Base-by-base conservation (phyloP, 2,329 filamentous ascomycete species). In the Dothistroma septosporum region DNA sequence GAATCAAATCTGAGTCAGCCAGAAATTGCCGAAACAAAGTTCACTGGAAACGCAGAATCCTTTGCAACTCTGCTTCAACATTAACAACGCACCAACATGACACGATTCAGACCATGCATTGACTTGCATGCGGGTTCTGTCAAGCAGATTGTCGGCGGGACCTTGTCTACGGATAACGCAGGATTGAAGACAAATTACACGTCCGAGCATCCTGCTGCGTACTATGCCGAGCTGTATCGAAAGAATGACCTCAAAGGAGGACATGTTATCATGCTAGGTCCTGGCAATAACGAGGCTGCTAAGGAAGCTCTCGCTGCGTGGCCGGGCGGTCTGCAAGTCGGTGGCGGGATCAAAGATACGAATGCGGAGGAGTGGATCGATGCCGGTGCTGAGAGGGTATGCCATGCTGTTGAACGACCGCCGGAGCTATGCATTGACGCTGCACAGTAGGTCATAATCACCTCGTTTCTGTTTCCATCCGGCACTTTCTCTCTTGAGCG, bases 91-190 rank as follows among this genome's bases (percentile, higher is more conserved):
- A 57, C 55, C 53, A 69, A 46, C 48, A 96, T 99, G 94, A 97
- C 94, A 2, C 87, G 88, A 69, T 99, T 99, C 73, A 84, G 94
- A 44, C 94, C 94, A 21, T 99, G 94, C 74, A 97, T 99, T 76
- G 94, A 99, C 78, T 85, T 99, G 57, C 94, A 99, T 76, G 88
- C 92, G n/a, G 94, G 94, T 14, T 88, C 93, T 74, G 94, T 99
- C 61, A 99, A 99, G 80, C 94, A 99, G 76, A 99, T 99, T 69
- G 92, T 99, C 46, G 94, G 94, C 68, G 93, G 94, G 61, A 97
- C 94, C 1, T 84, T 99, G 64, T 89, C 77, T 84, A 66, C 62
- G 21, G 64, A 69, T 33, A 64, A 67, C 49, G 58, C 70, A 8
- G 69, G 67, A 31, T 83, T 97, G 59, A 89, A 91, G 78, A 97